These are phyloP conservation scores for Agaricus sinodeliciosus DNA, from an alignment of 768 basidiomycete species.

Conservation along the genomic window DNA sequence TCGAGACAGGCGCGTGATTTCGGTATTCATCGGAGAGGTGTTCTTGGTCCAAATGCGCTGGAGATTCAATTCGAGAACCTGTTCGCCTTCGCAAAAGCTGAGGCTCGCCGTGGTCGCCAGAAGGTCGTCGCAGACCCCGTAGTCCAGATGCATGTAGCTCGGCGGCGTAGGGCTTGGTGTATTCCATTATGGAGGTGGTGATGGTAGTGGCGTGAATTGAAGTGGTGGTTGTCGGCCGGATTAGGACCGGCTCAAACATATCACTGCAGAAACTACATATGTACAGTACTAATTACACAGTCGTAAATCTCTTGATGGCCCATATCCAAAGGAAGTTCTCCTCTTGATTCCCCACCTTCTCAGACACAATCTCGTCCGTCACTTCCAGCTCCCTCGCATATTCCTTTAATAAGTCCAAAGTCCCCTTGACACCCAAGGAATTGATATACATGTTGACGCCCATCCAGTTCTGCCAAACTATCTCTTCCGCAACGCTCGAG, in stretches of 20 bases:
- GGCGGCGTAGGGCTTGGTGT: background rate
- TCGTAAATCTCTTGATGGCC: conserved; percentile 7
- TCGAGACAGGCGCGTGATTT: background rate
- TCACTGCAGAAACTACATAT: no score
- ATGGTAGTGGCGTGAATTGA: background rate
- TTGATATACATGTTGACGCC: conserved; percentile 20
- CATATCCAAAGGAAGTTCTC: conserved; percentile 22
- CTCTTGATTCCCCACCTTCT: conserved; percentile 18
- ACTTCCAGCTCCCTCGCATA: conserved; percentile 14
- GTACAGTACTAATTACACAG: no score
- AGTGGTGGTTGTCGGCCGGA: no score
- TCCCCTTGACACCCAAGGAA: conserved; percentile 21
- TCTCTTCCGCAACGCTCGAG: conserved; percentile 14
- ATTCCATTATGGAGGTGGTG: background rate
- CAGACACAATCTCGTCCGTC: conserved; percentile 16
- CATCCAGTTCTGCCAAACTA: conserved; percentile 17
- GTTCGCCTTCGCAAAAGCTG: background rate
- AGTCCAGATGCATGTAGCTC: background rate
- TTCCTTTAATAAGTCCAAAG: conserved; percentile 16
- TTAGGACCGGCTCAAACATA: no score
- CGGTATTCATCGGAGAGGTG: background rate
- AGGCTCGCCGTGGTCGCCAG: background rate
- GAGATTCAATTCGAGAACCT: background rate
- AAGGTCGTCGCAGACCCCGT: background rate
- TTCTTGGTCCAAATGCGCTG: background rate